phyloP scores from a whole-genome alignment of 176 grass and related monocot species.

The Carex scoparia region DNA sequence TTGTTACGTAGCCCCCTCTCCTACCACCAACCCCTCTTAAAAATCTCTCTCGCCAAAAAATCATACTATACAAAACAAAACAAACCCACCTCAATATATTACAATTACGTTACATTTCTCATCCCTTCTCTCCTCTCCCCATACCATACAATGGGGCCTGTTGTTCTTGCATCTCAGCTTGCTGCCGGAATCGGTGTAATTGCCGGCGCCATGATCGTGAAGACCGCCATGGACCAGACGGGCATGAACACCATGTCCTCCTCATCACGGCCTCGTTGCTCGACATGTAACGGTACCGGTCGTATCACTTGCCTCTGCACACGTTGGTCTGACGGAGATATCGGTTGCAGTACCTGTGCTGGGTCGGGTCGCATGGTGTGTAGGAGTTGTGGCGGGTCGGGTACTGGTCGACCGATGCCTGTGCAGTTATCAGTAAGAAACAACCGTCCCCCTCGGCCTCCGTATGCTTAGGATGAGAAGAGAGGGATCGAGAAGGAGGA shows the following conservation, averaged over 20 bases:
- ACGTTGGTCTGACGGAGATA: constrained; percentile 89
- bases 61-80: not conserved
- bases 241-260: constrained; percentile 27
- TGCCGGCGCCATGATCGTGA: constrained; percentile 65
- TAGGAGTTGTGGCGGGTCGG: constrained; percentile 77
- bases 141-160: constrained; percentile 45
- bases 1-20: constrained; percentile 21
- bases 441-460: constrained; percentile 4
- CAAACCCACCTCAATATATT: not conserved
- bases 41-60: constrained; percentile 13
- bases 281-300: constrained; percentile 73
- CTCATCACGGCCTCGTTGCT: constrained; percentile 54
- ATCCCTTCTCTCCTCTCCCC: not conserved
- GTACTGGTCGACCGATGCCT: constrained; percentile 60
- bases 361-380: constrained; percentile 64
- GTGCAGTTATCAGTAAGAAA: constrained; percentile 45
- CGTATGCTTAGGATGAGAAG: constrained; percentile 14
- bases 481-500: not conserved
- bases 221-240: constrained; percentile 34
- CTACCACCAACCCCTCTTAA: constrained; percentile 27
- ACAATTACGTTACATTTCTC: not conserved
- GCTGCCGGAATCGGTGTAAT: constrained; percentile 73
- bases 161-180: constrained; percentile 58
- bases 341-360: constrained; percentile 68
- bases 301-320: constrained; percentile 65